Conservation (phyloP, 768 basidiomycete genomes). For the Tricholoma saponaceum region DNA sequence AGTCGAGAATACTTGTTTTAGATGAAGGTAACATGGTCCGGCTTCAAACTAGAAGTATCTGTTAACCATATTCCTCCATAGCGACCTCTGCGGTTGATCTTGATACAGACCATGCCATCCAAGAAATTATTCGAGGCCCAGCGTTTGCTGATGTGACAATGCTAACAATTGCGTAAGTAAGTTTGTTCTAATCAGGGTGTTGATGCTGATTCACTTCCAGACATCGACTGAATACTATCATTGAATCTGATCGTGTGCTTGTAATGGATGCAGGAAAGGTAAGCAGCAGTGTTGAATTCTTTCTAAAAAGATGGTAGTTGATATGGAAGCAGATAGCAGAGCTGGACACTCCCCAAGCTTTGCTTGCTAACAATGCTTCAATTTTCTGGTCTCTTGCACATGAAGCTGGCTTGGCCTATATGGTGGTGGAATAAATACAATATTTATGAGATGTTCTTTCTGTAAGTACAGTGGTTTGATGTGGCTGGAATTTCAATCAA, state of each 20-base stretch:
- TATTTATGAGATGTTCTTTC: too few relatives aligned
- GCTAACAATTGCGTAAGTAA: slow-evolving; percentile 76
- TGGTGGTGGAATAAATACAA: not conserved
- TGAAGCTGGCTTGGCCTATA: slow-evolving; percentile 51
- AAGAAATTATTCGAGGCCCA: slow-evolving; percentile 80
- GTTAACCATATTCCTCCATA: slow-evolving; percentile 20
- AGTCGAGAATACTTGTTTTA: slow-evolving; percentile 87
- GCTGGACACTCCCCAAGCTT: slow-evolving; percentile 63
- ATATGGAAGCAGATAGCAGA: slow-evolving; percentile 54
- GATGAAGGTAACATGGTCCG: slow-evolving; percentile 69
- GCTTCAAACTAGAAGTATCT: not conserved
- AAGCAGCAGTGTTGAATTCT: slow-evolving; percentile 9
- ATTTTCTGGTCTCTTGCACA: slow-evolving; percentile 60
- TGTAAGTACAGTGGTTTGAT: too few relatives aligned
- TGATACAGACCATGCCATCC: slow-evolving; percentile 85
- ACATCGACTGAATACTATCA: slow-evolving; percentile 80
- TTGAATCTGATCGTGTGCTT: slow-evolving; percentile 75
- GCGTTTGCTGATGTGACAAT: slow-evolving; percentile 79
- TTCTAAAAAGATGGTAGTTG: not conserved
- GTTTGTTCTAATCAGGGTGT: not conserved
- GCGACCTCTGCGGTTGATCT: slow-evolving; percentile 89
- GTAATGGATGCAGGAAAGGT: slow-evolving; percentile 81
- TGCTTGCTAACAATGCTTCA: slow-evolving; percentile 56
- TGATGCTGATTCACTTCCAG: slow-evolving; percentile 27
- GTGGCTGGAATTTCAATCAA: too few relatives aligned